phyloP scores from a whole-genome alignment of 1,284 basidiomycete genomes.

The Stygiomarasmius scandens region DNA sequence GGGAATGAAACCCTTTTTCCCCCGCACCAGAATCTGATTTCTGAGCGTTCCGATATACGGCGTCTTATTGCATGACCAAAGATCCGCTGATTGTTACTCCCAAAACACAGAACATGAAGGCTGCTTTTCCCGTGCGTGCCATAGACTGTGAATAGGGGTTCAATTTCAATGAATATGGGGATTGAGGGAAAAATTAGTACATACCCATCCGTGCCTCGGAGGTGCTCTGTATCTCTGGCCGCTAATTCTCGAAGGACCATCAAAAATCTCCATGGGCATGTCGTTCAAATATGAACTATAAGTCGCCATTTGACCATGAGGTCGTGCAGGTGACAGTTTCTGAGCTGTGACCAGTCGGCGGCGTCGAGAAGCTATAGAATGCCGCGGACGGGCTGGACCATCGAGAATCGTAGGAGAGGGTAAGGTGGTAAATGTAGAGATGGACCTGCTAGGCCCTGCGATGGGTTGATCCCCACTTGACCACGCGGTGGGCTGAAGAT shows the following conservation, averaged over 20 bases:
- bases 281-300: slow-evolving; percentile 13
- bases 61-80: not conserved
- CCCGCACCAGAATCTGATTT: not conserved
- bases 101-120: not conserved
- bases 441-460: not conserved
- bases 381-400: slow-evolving; percentile 43
- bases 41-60: not conserved
- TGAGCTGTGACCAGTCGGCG: not conserved
- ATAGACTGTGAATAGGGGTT: not conserved
- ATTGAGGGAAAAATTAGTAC: not conserved
- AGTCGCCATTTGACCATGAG: not conserved
- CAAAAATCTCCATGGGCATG: slow-evolving; percentile 38
- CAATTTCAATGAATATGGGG: not conserved
- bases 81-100: not conserved
- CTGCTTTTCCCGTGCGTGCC: not conserved
- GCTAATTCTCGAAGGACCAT: slow-evolving; percentile 42
- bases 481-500: not conserved
- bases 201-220: not conserved
- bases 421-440: slow-evolving; percentile 31
- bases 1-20: too few species aligned
- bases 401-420: slow-evolving; percentile 48
- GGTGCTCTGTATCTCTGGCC: not conserved
- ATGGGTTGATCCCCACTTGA: not conserved
- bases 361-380: slow-evolving; percentile 14
- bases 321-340: not conserved